Evolutionary conservation across 495 filamentous ascomycete genomes (phyloP).

Genomic region (Chaetomidium leptoderma): DNA sequence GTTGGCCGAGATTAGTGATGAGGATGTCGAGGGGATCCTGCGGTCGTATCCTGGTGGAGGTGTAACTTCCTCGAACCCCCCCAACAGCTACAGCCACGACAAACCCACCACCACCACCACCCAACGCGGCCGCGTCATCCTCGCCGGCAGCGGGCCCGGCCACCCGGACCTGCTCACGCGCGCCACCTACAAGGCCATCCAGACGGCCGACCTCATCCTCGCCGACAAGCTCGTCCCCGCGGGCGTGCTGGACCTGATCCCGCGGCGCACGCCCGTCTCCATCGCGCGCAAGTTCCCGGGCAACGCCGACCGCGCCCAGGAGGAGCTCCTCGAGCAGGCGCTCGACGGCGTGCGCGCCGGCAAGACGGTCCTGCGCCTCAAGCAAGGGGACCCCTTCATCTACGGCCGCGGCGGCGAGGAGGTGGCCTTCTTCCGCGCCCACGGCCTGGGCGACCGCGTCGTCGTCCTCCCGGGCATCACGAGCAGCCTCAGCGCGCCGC

Average conservation of each 20-base stretch:
- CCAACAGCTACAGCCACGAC: too few relatives aligned
- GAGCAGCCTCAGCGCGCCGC: slow-evolving; percentile 74
- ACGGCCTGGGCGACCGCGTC: slow-evolving; percentile 54
- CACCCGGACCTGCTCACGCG: slow-evolving; percentile 86
- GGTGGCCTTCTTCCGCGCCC: slow-evolving; percentile 71
- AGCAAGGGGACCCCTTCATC: slow-evolving; percentile 95
- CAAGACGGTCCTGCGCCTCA: slow-evolving; percentile 77
- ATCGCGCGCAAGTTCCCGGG: slow-evolving; percentile 98
- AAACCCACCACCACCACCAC: too few relatives aligned
- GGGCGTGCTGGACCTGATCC: slow-evolving; percentile 81
- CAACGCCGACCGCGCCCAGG: slow-evolving; percentile 89
- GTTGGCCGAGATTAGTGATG: slow-evolving; percentile 72
- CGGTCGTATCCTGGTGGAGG: slow-evolving; percentile 57
- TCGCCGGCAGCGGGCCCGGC: slow-evolving; percentile 90
- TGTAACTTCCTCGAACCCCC: too few relatives aligned
- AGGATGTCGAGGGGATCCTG: slow-evolving; percentile 70
- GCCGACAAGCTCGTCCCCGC: slow-evolving; percentile 95
- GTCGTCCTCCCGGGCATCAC: slow-evolving; percentile 86
- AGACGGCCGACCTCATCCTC: slow-evolving; percentile 77
- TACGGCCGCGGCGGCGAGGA: slow-evolving; percentile 95
- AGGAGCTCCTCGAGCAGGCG: slow-evolving; percentile 79
- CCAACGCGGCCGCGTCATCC: slow-evolving; percentile 76
- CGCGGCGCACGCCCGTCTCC: slow-evolving; percentile 79
- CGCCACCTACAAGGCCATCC: slow-evolving; percentile 83
- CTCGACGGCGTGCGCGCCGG: slow-evolving; percentile 67